Evolutionary conservation across 2,329 filamentous ascomycete genomes (phyloP), one percentile per base, ranked within the genome.

Genomic region (Helotiales sp.): DNA sequence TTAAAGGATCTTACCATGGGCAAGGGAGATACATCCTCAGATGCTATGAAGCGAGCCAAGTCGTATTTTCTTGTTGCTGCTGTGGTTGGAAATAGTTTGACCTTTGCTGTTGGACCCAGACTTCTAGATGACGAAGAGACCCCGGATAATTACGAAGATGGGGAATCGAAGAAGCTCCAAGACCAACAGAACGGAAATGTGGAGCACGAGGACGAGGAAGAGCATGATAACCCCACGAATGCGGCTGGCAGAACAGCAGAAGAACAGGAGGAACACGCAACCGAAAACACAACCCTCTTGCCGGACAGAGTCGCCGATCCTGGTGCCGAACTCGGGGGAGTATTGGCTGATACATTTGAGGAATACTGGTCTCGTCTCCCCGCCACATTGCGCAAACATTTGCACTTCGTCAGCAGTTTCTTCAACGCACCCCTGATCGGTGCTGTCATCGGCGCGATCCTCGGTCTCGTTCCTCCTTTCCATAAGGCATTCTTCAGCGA

Each of bases 51-150:
- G 60, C 81, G 88, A 8, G 87, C 87, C 6, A 86, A 89, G 73
- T 86, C 86, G 13, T 91, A 89, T 76, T 89, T 91, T 73, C 78
- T 91, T 4, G 83, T 91, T 67, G 89, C 87, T 66, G 83, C 87
- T 3, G 88, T 89, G 68, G 80, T 90, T 24, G 84, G 83, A 59
- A 89, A 88, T 72, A 85, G 83, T 52, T 77, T 90, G 69, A 90
- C 87, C 0, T 91, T 90, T 74, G 85, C 85, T 0, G 78, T 90
- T 6, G 88, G 87, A 0, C 87, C 88, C 0, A 80, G 82, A 15
- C 78, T 90, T 40, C 80, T 90, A 47, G 83, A 65, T n/a, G 63
- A 65, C 11, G 63, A 65, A 37, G 63, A 65, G 30, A 85, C 69
- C 75, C 75, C 22, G 74, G 77, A 61, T 70, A 72, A 11, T 28